Percentiles rank a stretch among this genome's conserved stretches.
Evolutionary conservation across 805 yeast genomes (phyloP).

Genomic region (Yamadazyma paraphyllophila): DNA sequence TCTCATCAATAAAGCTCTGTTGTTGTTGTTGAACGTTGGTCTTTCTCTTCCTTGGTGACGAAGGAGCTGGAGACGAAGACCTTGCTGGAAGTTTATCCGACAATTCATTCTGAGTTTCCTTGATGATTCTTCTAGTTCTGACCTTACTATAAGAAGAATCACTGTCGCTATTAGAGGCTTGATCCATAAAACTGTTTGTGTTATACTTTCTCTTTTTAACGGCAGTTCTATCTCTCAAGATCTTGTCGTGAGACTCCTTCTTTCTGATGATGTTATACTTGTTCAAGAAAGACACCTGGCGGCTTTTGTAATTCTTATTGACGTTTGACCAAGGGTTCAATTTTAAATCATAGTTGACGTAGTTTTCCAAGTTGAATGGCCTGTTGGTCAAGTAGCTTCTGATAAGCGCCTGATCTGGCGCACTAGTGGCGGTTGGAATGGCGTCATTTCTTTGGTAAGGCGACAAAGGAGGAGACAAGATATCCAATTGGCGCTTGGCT

Average conservation of each 20-base stretch:
- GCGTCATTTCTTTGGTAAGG: conserved; percentile 31
- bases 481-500: conserved; percentile 16
- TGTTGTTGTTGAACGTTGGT: conserved; percentile 26
- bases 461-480: conserved; percentile 47
- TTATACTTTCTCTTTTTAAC: conserved; percentile 17
- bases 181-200: conserved; percentile 13
- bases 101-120: conserved; percentile 16
- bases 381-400: conserved; percentile 19
- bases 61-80: conserved; percentile 14
- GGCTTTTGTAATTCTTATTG: conserved; percentile 45
- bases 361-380: conserved; percentile 50
- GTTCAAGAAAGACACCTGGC: conserved; percentile 51
- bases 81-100: conserved; percentile 11
- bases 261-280: conserved; percentile 42
- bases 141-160: conserved; percentile 43
- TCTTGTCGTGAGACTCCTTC: conserved; percentile 15
- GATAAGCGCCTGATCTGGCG: conserved; percentile 7
- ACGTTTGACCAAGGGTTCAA: conserved; percentile 53
- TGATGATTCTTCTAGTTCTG: conserved; percentile 58
- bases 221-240: conserved; percentile 20
- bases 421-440: neutral
- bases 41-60: conserved; percentile 40
- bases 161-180: conserved; percentile 21
- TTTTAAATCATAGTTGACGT: conserved; percentile 44
- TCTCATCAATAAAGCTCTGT: conserved; percentile 60